Percentiles rank a stretch among this genome's conserved stretches.
Conservation (phyloP, 768 basidiomycete species). For the Auricularia cornea region DNA sequence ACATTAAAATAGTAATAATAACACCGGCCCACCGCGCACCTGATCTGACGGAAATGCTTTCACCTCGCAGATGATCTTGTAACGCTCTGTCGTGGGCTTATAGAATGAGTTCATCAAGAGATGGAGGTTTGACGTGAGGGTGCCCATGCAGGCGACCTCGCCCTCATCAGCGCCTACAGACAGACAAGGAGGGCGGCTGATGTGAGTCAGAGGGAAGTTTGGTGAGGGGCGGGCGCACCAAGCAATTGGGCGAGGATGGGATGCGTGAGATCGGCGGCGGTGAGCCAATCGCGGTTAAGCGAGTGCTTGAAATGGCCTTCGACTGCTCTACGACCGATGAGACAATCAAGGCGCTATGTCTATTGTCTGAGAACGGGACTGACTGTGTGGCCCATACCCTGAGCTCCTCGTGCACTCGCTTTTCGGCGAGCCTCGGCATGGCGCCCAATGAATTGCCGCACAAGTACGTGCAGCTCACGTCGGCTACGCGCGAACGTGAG, state of each 20-base stretch:
- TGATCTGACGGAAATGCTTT: slow-evolving; percentile 96
- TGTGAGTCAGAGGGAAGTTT: neutral
- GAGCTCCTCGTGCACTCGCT: slow-evolving; percentile 75
- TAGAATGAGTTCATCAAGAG: slow-evolving; percentile 93
- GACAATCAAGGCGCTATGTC: neutral
- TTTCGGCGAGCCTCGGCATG: slow-evolving; percentile 62
- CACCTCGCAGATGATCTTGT: slow-evolving; percentile 92
- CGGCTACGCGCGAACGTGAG: slow-evolving; percentile 24
- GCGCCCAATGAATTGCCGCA: slow-evolving; percentile 94
- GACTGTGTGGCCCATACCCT: slow-evolving; percentile 65
- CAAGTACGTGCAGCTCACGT: slow-evolving; percentile 65
- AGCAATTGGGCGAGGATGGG: slow-evolving; percentile 73
- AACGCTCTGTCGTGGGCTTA: slow-evolving; percentile 73
- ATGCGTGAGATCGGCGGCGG: slow-evolving; percentile 61
- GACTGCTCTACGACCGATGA: slow-evolving; percentile 50
- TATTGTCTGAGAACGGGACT: slow-evolving; percentile 18
- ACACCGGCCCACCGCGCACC: slow-evolving; percentile 35
- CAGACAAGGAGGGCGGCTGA: slow-evolving; percentile 13
- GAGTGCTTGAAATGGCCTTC: slow-evolving; percentile 88
- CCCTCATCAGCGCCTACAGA: slow-evolving; percentile 68
- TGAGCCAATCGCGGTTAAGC: slow-evolving; percentile 74
- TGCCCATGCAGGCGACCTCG: slow-evolving; percentile 95
- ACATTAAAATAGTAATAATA: slow-evolving; percentile 1
- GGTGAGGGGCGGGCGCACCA: slow-evolving; percentile 40
- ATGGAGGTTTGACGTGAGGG: slow-evolving; percentile 91